Percentiles rank a stretch among this genome's conserved stretches.
Conservation (phyloP, 345 rosid genomes). For the Angophora floribunda region DNA sequence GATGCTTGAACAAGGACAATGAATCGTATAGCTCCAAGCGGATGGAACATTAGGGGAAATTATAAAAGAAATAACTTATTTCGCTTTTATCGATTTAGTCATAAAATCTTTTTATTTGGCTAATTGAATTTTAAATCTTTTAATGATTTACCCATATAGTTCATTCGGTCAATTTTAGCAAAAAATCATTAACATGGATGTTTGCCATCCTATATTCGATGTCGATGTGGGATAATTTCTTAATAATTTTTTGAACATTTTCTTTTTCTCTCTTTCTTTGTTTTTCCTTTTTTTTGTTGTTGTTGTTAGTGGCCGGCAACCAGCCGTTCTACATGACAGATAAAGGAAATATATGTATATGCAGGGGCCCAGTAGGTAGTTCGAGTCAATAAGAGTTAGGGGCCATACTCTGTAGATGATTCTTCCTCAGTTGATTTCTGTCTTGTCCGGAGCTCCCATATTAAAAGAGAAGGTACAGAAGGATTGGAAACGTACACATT, state of each 20-base stretch:
- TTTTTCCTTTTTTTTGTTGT: not conserved
- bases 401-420: not conserved
- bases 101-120: too few relatives aligned
- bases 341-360: not conserved
- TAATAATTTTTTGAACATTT: too few relatives aligned
- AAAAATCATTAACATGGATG: accelerated
- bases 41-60: too few relatives aligned
- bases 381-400: not conserved
- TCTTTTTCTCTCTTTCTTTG: not conserved
- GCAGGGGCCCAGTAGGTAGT: not conserved
- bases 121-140: too few relatives aligned
- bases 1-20: not conserved
- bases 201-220: not conserved
- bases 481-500: not conserved
- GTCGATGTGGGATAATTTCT: too few relatives aligned
- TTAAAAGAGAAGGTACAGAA: not conserved
- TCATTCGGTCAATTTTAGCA: not conserved
- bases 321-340: not conserved
- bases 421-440: too few relatives aligned
- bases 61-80: too few relatives aligned
- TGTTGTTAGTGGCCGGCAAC: not conserved
- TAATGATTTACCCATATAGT: too few relatives aligned
- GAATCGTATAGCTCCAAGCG: not conserved
- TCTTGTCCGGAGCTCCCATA: not conserved
- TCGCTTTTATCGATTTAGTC: too few relatives aligned